Evolutionary conservation across 768 basidiomycete genomes (phyloP).

Genomic region (Aureoboletus auriporus): DNA sequence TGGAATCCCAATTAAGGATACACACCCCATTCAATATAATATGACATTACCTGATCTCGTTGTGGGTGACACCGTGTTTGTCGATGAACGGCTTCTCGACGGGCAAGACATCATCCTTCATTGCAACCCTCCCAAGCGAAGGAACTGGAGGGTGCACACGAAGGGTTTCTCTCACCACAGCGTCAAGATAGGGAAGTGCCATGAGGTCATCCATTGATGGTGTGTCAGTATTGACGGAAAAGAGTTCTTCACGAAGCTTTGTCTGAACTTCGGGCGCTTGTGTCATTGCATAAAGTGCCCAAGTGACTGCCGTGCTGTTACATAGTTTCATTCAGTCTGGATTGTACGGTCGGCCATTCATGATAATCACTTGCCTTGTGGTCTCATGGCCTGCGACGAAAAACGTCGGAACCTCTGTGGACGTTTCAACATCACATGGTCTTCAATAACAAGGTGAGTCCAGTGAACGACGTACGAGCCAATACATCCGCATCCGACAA

Average conservation of each 20-base stretch:
- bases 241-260: slow-evolving; percentile 57
- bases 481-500: slow-evolving; percentile 63
- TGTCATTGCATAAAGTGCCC: slow-evolving; percentile 57
- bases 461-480: slow-evolving; percentile 35
- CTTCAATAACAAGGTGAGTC: no score
- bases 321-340: no score
- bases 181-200: slow-evolving; percentile 66
- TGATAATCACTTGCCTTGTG: slow-evolving; percentile 35
- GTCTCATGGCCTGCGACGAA: slow-evolving; percentile 59
- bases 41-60: slow-evolving; percentile 34
- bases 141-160: slow-evolving; percentile 48
- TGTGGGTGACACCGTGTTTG: slow-evolving; percentile 36
- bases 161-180: slow-evolving; percentile 49
- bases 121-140: slow-evolving; percentile 39
- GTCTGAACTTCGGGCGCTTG: slow-evolving; percentile 45
- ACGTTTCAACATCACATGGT: no score
- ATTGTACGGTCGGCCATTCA: no score
- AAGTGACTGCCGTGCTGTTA: slow-evolving; percentile 40
- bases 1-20: not conserved
- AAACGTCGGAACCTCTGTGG: slow-evolving; percentile 57
- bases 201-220: slow-evolving; percentile 70
- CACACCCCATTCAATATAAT: not conserved
- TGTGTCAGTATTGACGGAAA: slow-evolving; percentile 46
- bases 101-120: slow-evolving; percentile 51
- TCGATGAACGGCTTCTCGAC: slow-evolving; percentile 44